phyloP scores from a whole-genome alignment of 305 asterid species.

The Fraxinus floribunda region DNA sequence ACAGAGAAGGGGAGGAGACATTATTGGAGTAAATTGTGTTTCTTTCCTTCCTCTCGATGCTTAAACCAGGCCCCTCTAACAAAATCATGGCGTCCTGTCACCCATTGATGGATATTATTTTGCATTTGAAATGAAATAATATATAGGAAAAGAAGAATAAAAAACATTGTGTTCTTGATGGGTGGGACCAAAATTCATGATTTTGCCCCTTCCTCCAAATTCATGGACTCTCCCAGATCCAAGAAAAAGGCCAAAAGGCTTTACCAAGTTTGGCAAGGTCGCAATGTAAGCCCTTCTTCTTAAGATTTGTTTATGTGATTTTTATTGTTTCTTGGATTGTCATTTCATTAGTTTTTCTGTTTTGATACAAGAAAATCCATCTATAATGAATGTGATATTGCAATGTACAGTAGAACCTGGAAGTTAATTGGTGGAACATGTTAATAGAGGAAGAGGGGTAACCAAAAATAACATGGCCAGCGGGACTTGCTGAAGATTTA shows the following conservation, averaged over 20 bases:
- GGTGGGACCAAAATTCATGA: constrained; percentile 29
- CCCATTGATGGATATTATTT: constrained; percentile 15
- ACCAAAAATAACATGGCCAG: not conserved
- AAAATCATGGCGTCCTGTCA: constrained; percentile 23
- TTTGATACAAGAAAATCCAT: not conserved
- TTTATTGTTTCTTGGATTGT: constrained; percentile 10
- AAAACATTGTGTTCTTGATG: constrained; percentile 1
- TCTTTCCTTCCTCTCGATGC: constrained; percentile 28
- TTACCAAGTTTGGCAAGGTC: constrained; percentile 58
- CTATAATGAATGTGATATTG: not conserved
- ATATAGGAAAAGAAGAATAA: not conserved
- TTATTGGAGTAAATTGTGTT: constrained; percentile 14
- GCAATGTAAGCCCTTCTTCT: constrained; percentile 39
- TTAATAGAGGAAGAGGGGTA: not conserved
- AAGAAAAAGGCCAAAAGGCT: constrained; percentile 33
- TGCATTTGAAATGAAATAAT: constrained; percentile 18
- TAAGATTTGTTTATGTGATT: not conserved
- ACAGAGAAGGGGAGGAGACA: not conserved
- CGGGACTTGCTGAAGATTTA: not conserved
- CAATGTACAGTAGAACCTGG: not conserved
- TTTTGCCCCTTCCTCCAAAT: constrained; percentile 30
- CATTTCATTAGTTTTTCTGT: not conserved
- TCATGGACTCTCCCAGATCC: constrained; percentile 28
- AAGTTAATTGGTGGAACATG: not conserved
- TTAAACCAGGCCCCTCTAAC: constrained; percentile 29